These are phyloP conservation scores for Nematocida homosporus DNA, from an alignment of 371 early-diverging fungal genomes.

Conservation along the genomic window DNA sequence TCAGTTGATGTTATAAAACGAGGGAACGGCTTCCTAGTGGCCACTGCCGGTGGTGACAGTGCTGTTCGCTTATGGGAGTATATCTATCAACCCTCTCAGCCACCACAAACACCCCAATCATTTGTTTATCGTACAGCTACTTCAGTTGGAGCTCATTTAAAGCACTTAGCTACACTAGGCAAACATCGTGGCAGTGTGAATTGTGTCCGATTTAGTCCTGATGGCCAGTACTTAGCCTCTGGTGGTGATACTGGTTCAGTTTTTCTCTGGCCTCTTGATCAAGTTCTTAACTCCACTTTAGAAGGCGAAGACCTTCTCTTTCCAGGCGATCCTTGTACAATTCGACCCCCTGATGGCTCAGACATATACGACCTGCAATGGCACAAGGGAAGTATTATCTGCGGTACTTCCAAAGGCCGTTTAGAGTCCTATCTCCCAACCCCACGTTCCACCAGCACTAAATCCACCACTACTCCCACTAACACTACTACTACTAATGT, in stretches of 20 bases:
- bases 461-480: no score
- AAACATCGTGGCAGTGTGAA: slow-evolving; percentile 62
- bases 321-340: slow-evolving; percentile 1
- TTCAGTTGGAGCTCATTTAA: slow-evolving; percentile 51
- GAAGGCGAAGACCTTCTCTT: slow-evolving; percentile 32
- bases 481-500: no score
- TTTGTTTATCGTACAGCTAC: slow-evolving; percentile 58
- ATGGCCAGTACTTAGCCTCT: slow-evolving; percentile 55
- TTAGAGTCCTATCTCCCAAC: no score
- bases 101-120: not conserved
- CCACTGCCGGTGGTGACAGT: slow-evolving; percentile 65
- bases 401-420: slow-evolving; percentile 55
- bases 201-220: slow-evolving; percentile 57
- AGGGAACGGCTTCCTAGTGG: slow-evolving; percentile 45
- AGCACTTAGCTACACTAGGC: slow-evolving; percentile 53
- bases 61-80: slow-evolving; percentile 65
- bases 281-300: not conserved
- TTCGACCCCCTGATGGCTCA: slow-evolving; percentile 60
- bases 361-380: slow-evolving; percentile 66
- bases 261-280: slow-evolving; percentile 43
- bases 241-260: slow-evolving; percentile 65
- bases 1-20: slow-evolving; percentile 48
- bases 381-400: slow-evolving; percentile 43
- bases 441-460: no score
- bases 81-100: slow-evolving; percentile 10